phyloP scores from a whole-genome alignment of 2,329 filamentous ascomycete species.

The Alternaria gaisen region DNA sequence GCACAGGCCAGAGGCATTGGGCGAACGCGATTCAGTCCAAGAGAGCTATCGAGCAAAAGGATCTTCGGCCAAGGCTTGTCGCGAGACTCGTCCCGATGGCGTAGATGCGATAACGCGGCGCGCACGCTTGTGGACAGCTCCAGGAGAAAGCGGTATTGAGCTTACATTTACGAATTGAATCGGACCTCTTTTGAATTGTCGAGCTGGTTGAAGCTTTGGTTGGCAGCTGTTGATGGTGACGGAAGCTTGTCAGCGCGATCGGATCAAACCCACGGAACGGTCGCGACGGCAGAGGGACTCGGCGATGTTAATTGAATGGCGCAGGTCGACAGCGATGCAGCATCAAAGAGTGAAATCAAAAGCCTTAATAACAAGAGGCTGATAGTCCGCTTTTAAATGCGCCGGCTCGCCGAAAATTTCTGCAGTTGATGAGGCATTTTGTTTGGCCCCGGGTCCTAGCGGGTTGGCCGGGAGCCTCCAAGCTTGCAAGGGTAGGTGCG shows the following conservation, averaged over 20 bases:
- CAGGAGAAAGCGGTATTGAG: constrained; percentile 21
- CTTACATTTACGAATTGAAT: constrained; percentile 47
- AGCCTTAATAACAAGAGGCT: constrained; percentile 27
- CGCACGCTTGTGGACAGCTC: constrained; percentile 25
- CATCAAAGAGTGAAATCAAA: constrained; percentile 35
- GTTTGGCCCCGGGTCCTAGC: constrained; percentile 43
- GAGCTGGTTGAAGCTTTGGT: constrained; percentile 23
- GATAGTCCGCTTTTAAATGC: constrained; percentile 42
- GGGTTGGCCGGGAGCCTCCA: constrained; percentile 36
- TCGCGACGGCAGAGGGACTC: constrained; percentile 37
- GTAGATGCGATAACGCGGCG: constrained; percentile 18
- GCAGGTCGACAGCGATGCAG: constrained; percentile 39
- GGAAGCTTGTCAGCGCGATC: constrained; percentile 44
- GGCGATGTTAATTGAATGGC: constrained; percentile 25
- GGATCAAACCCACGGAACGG: constrained; percentile 32
- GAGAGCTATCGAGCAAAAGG: neutral
- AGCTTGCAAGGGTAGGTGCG: constrained; percentile 31
- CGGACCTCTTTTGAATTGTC: constrained; percentile 27
- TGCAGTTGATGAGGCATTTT: constrained; percentile 49
- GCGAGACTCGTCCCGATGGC: constrained; percentile 20
- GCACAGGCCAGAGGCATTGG: constrained; percentile 19
- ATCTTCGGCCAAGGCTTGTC: constrained; percentile 26
- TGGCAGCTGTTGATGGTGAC: constrained; percentile 33
- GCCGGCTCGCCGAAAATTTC: constrained; percentile 45
- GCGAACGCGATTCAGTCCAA: neutral